Evolutionary conservation across 1,284 basidiomycete genomes (phyloP).

Genomic region (Sphaerobolus stellatus): DNA sequence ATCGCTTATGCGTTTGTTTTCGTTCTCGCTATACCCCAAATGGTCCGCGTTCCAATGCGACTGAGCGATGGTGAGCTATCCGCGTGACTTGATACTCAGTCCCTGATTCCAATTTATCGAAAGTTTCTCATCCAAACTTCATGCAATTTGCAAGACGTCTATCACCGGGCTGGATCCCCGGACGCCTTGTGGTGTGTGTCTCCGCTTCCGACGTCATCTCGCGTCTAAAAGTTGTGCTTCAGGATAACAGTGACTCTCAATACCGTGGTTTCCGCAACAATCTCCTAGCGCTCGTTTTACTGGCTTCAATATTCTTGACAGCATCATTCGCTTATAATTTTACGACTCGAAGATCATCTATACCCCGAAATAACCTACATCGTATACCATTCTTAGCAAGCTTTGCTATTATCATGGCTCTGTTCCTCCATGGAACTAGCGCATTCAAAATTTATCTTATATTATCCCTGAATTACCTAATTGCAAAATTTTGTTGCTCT

Average conservation of each 20-base stretch:
- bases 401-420: conserved; percentile 70
- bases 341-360: conserved; percentile 20
- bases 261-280: conserved; percentile 82
- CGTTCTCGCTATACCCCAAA: conserved; percentile 64
- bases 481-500: conserved; percentile 37
- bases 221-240: conserved; percentile 7
- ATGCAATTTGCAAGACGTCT: conserved; percentile 58
- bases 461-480: conserved; percentile 66
- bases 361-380: conserved; percentile 35
- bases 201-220: conserved; percentile 6
- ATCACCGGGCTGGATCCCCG: conserved; percentile 67
- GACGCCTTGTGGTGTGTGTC: conserved; percentile 59
- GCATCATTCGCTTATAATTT: conserved; percentile 41
- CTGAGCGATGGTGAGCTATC: conserved; percentile 71
- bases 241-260: conserved; percentile 88
- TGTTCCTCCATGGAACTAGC: conserved; percentile 86
- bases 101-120: conserved; percentile 5
- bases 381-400: conserved; percentile 53
- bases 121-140: conserved; percentile 79
- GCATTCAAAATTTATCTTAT: conserved; percentile 78
- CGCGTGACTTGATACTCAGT: not conserved
- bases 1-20: conserved; percentile 71
- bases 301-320: conserved; percentile 48
- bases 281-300: conserved; percentile 56
- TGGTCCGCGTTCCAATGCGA: conserved; percentile 79